Conservation (phyloP, 257 asterid genomes). For the Solanum rostratum region DNA sequence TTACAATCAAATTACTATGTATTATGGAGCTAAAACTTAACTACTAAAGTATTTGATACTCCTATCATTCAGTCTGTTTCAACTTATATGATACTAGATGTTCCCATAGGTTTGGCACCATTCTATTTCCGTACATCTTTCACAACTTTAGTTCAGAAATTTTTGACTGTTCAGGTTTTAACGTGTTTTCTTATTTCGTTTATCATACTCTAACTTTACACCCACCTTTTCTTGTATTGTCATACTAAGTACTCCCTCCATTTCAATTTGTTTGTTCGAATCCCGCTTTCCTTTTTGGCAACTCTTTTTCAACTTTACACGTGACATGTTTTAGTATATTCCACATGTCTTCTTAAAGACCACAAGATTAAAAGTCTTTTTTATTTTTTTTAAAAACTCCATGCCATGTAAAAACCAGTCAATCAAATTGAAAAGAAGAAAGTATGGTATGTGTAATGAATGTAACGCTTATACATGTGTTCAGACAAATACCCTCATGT, state of each 20-base stretch:
- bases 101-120: not conserved
- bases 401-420: not conserved
- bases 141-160: not conserved
- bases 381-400: not conserved
- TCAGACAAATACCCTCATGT: not conserved
- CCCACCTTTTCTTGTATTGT: not conserved
- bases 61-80: too few species aligned
- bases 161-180: not conserved
- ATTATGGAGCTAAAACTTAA: not conserved
- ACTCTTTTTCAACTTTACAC: not conserved
- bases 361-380: not conserved
- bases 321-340: not conserved
- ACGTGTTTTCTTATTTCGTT: not conserved
- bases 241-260: not conserved
- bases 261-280: not conserved
- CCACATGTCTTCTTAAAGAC: not conserved
- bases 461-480: not conserved
- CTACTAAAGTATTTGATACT: not conserved
- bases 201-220: not conserved
- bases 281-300: not conserved
- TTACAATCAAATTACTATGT: not conserved
- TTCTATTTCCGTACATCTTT: not conserved
- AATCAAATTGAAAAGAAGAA: not conserved
- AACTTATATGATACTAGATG: not conserved
- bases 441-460: not conserved